Conservation (phyloP, 192 early-diverging fungal species). For the Rhizoclosmatium globosum region DNA sequence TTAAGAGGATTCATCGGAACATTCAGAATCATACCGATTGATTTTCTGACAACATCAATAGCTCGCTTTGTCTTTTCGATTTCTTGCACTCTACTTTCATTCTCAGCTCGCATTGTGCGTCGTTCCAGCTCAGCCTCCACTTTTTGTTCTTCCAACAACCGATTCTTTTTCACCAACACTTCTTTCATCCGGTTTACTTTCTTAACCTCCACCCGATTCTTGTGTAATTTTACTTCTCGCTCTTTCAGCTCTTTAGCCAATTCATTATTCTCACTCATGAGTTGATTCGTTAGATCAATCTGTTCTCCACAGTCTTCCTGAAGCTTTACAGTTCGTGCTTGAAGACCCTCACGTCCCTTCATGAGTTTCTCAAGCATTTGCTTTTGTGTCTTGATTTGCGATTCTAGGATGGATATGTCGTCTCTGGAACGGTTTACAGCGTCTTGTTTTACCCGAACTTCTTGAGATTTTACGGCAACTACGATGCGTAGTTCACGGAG, state of each 20-base stretch:
- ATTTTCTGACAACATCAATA: slow-evolving; percentile 56
- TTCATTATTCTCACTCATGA: slow-evolving; percentile 58
- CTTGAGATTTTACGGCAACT: slow-evolving; percentile 67
- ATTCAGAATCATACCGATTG: slow-evolving; percentile 35
- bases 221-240: slow-evolving; percentile 54
- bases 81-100: slow-evolving; percentile 45
- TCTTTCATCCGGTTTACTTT: slow-evolving; percentile 60
- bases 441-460: slow-evolving; percentile 65
- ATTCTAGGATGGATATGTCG: slow-evolving; percentile 62
- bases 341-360: slow-evolving; percentile 61
- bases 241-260: slow-evolving; percentile 51
- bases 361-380: slow-evolving; percentile 63
- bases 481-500: slow-evolving; percentile 63
- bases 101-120: slow-evolving; percentile 49
- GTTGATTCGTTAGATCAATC: slow-evolving; percentile 52
- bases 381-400: slow-evolving; percentile 61
- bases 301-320: slow-evolving; percentile 69
- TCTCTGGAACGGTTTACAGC: slow-evolving; percentile 66
- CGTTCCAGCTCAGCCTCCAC: slow-evolving; percentile 60
- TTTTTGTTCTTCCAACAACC: slow-evolving; percentile 62
- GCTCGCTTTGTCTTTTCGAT: slow-evolving; percentile 51
- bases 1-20: no score
- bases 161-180: slow-evolving; percentile 62
- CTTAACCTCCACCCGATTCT: slow-evolving; percentile 56
- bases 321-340: slow-evolving; percentile 56